These are phyloP conservation scores for Helicocarpus griseus DNA, from an alignment of 2,329 filamentous ascomycete genomes.

Conservation along the genomic window DNA sequence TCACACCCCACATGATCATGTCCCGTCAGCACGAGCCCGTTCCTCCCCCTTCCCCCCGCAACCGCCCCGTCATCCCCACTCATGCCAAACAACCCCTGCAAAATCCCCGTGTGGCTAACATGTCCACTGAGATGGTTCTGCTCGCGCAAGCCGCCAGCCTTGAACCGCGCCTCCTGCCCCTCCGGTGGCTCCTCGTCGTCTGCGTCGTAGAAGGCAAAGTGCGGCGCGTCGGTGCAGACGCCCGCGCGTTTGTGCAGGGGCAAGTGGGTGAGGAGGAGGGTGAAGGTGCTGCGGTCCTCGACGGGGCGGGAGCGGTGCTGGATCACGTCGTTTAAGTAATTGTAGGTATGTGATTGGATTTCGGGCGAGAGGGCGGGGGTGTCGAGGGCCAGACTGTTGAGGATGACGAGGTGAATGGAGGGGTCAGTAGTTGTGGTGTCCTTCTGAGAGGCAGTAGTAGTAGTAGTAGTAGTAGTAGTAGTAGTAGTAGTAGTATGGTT, in stretches of 20 bases:
- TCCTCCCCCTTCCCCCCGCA: conserved; percentile 55
- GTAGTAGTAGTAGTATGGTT: background rate
- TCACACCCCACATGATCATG: conserved; percentile 96
- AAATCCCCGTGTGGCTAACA: conserved; percentile 58
- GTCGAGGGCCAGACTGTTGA: conserved; percentile 93
- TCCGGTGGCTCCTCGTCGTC: conserved; percentile 41
- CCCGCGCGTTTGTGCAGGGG: conserved; percentile 77
- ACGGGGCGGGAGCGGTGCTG: conserved; percentile 49
- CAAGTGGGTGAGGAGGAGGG: conserved; percentile 82
- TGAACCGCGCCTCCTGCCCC: conserved; percentile 24
- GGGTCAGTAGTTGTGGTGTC: conserved; percentile 26
- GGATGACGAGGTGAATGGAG: conserved; percentile 68
- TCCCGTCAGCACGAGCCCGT: conserved; percentile 76
- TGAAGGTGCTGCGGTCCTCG: conserved; percentile 58
- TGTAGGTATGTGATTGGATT: conserved; percentile 67
- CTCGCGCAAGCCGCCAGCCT: conserved; percentile 53
- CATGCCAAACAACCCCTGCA: conserved; percentile 77
- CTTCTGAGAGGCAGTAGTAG: conserved; percentile 14
- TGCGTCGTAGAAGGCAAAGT: conserved; percentile 69
- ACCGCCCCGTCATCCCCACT: conserved; percentile 51
- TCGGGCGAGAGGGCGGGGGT: conserved; percentile 59
- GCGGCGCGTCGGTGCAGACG: conserved; percentile 73
- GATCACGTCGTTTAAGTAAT: conserved; percentile 55
- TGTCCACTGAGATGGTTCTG: conserved; percentile 79
- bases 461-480: conserved; percentile 25